Conservation (phyloP, 148 eudicot genomes). For the Nepenthes mirabilis region DNA sequence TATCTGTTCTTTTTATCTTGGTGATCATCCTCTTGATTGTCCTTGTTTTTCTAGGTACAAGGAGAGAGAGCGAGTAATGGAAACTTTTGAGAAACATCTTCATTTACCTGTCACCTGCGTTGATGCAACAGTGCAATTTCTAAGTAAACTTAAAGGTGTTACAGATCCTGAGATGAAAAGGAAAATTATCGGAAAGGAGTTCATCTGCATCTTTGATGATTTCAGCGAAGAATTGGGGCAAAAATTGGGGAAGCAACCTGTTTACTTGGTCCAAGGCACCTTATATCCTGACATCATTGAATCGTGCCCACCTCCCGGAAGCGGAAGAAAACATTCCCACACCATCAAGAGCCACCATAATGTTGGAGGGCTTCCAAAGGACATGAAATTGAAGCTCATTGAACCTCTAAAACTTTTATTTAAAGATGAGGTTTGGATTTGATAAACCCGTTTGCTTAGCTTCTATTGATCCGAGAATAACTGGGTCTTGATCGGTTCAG, state of each 20-base stretch:
- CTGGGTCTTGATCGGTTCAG: no score
- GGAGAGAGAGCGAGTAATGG: slow-evolving; percentile 92
- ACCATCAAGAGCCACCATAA: slow-evolving; percentile 97
- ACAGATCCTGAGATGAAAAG: slow-evolving; percentile 80
- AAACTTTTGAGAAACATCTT: slow-evolving; percentile 77
- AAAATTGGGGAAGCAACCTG: slow-evolving; percentile 57
- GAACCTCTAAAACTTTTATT: slow-evolving; percentile 91
- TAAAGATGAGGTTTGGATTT: slow-evolving; percentile 70
- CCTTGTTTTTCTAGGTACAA: slow-evolving; percentile 40
- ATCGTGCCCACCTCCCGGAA: slow-evolving; percentile 98
- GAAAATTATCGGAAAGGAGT: slow-evolving; percentile 90
- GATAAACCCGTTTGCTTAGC: background rate
- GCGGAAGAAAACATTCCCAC: slow-evolving; percentile 87
- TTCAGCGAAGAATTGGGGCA: slow-evolving; percentile 71
- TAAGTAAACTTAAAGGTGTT: slow-evolving; percentile 76
- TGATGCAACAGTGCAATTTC: slow-evolving; percentile 77
- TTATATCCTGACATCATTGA: slow-evolving; percentile 95
- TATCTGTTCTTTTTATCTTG: no score
- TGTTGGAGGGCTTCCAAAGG: slow-evolving; percentile 98
- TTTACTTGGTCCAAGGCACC: slow-evolving; percentile 91
- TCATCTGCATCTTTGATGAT: slow-evolving; percentile 68
- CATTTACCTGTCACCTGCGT: slow-evolving; percentile 88
- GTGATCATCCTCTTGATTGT: background rate
- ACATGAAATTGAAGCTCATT: slow-evolving; percentile 93
- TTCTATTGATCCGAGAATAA: background rate